Base-by-base conservation (phyloP, 345 rosid genomes). In the Bruguiera gymnorhiza region DNA sequence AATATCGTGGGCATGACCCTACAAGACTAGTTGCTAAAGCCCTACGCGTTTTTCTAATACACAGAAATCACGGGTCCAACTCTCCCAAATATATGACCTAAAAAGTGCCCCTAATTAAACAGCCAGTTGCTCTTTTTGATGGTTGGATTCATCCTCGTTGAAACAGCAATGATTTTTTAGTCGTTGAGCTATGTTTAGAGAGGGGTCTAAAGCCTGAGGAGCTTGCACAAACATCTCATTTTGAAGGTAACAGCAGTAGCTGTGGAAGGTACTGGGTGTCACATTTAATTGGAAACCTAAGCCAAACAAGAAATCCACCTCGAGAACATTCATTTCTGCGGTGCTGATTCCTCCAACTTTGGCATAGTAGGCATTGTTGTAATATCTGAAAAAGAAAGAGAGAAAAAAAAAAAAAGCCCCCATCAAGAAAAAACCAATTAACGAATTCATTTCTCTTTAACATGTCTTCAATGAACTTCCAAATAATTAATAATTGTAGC, bases 291-390 rank as follows among this genome's bases (percentile, higher is more conserved):
- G 75, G 83, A 89, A 89, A 2, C 87, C 87, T 62, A 87, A 66
- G 23, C 88, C 89, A 53, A 89, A 89, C 56, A 89, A 77, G 74
- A 87, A 87, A 62, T 89, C 96, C 69, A 89, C 79, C 63, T 89
- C 96, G 76, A 89, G 89, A 75, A 89, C 24, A 68, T 89, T 89
- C 86, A 89, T 87, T 74, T 89, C 96, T 60, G 67, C 74, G 43
- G 67, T 87, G 85, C 90, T 84, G 76, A 89, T 84, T 34, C 96
- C 92, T 64, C 96, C 90, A 60, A 89, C 83, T 73, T 82, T 85
- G 21, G 92, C 96, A 70, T 86, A 87, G 69, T 77, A 83, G 0
- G 85, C 87, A 75, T 89, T 87, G 70, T 81, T 89, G 81, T 83
- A 89, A 68, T 80, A 79, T 78, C 91, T 88, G 75, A 2, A 50